These are phyloP conservation scores for Taphrina betulina DNA, from an alignment of 1,139 yeast species.

Conservation along the genomic window DNA sequence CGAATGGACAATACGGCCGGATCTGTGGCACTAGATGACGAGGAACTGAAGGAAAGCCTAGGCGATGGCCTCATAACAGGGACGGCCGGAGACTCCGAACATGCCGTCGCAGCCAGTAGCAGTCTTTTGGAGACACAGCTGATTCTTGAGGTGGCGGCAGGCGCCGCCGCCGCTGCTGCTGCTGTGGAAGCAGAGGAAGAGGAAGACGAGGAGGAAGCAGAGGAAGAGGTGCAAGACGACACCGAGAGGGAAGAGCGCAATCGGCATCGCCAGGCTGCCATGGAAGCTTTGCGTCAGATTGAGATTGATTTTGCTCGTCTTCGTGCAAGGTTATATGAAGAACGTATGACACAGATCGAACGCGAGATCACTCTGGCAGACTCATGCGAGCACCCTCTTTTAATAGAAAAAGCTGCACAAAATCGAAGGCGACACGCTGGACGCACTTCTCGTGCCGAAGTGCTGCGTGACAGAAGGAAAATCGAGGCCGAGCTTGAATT, in stretches of 20 bases:
- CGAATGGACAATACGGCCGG: constrained; percentile 5
- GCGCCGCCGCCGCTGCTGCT: too few relatives aligned
- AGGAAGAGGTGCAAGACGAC: constrained; percentile 31
- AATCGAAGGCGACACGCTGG: constrained; percentile 65
- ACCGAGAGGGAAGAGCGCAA: constrained; percentile 23
- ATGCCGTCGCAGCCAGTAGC: constrained; percentile 27
- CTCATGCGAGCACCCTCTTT: constrained; percentile 34
- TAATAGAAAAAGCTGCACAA: constrained; percentile 49
- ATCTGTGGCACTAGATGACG: not conserved
- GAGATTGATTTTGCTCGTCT: constrained; percentile 21
- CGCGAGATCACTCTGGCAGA: constrained; percentile 1
- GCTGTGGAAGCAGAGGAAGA: constrained; percentile 38
- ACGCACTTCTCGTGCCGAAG: constrained; percentile 73
- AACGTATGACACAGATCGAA: constrained; percentile 11
- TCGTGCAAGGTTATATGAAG: constrained; percentile 1
- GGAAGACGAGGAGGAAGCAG: constrained; percentile 21
- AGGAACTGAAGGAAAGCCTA: constrained; percentile 1
- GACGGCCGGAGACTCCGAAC: constrained; percentile 35
- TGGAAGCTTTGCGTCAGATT: constrained; percentile 23
- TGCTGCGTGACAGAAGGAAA: constrained; percentile 65
- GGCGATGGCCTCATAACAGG: constrained; percentile 14
- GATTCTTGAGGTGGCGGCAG: too few relatives aligned
- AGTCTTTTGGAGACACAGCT: constrained; percentile 23
- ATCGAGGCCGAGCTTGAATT: constrained; percentile 75
- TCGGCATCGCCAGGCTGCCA: constrained; percentile 25